Base-by-base conservation (phyloP, 1,284 basidiomycete genomes). In the Leucoagaricus sp. region DNA sequence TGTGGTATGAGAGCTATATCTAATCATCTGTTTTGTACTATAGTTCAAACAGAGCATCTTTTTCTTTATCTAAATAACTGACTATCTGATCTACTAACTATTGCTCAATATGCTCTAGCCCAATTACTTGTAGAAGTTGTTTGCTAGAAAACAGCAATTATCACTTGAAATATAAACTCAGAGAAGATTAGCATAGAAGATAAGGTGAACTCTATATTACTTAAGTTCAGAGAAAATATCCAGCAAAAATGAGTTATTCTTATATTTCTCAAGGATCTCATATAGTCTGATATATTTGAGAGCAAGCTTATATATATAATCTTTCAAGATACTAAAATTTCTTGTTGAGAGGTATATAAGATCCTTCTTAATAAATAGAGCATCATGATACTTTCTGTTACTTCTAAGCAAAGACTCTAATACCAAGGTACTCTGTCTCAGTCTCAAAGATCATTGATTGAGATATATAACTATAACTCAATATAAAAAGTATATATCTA, bases 281-380 rank as follows among this genome's bases (percentile, higher is more conserved):
- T 67, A 74, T 1, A 69, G 73, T 1, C 73, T 71, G 29, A 72
- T 61, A 53, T 57, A 73, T 47, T 67, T 66, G 0, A 71, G 72
- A 1, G 60, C 38, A 1, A 73, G 58, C 57, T 73, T 74, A 0
- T 50, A 13, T 1, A 65, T 64, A 2, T 61, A 36, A 1, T 63
- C 65, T 49, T 72, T 72, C 0, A 65, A 70, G 6, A 75, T 47
- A 4, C 60, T 58, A 0, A 76, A 36, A 48, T 75, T 76, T 51
- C 72, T 70, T 0, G 70, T 74, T 0, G 71, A 69, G 8, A 73
- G 29, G 44, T 71, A 74, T 0, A 72, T 70, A 4, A 66, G 21
- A 26, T 65, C 58, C 0, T 66, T 66, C 17, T 52, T 23, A 1
- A 33, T 19, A 36, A 53, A 58, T 1, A 65, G 62, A 1, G 28